phyloP scores from a whole-genome alignment of 177 flowering plant species.

The Vitis hybrid region DNA sequence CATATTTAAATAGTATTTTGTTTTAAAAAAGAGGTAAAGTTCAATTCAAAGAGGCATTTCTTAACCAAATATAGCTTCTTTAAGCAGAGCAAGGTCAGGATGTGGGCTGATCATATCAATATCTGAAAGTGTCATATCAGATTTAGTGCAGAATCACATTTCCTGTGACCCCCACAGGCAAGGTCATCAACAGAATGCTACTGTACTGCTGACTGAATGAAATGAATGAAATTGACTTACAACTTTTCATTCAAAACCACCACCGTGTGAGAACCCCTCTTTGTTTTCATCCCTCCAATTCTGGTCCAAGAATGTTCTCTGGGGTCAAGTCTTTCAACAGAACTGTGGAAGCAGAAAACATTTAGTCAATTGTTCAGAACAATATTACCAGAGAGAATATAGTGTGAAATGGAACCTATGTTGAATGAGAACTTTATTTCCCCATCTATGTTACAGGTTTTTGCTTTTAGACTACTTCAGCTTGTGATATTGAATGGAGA shows the following conservation, averaged over 20 bases:
- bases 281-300: conserved; percentile 56
- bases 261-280: conserved; percentile 72
- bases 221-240: conserved; percentile 38
- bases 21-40: too few species aligned
- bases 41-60: too few species aligned
- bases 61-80: too few species aligned
- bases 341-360: conserved; percentile 30
- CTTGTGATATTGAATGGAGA: neutral
- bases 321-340: conserved; percentile 82
- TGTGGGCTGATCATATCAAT: too few species aligned
- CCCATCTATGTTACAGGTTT: too few species aligned
- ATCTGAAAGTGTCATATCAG: too few species aligned
- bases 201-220: neutral
- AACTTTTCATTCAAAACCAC: conserved; percentile 70
- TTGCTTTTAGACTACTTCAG: too few species aligned
- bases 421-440: neutral
- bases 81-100: too few species aligned
- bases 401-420: neutral
- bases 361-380: neutral
- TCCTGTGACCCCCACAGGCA: too few species aligned
- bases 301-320: conserved; percentile 71
- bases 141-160: too few species aligned
- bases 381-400: neutral
- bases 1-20: too few species aligned
- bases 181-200: neutral